Base-by-base conservation (phyloP, 208 protist species). In the Naegleria fowleri region DNA sequence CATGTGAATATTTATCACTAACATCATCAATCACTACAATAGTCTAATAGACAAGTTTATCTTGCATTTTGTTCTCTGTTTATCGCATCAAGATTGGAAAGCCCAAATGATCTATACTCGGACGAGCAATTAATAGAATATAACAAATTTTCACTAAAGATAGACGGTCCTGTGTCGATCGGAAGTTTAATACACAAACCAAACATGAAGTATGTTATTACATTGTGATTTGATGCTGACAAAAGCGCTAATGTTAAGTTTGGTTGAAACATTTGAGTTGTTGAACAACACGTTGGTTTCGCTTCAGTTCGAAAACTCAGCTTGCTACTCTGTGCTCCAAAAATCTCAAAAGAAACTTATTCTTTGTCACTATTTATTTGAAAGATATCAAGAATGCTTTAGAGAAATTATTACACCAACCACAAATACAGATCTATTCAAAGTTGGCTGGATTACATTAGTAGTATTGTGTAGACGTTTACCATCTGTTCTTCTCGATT, bases 331-430 rank as follows among this genome's bases (percentile, higher is more conserved):
- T 48, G 13, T 36, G n/a, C 22, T 87, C 2, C 19, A 87, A 87
- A 55, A 55, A 55, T 39, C 19, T 36, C 84, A 87, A 87, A 87
- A 87, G 40, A 48, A 52, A 55, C 19, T 87, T 33, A 25, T 87
- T 55, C 25, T 87, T 43, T 48, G 19, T 55, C n/a, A 48, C 36
- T 41, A 25, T 87, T 55, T 87, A n/a, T 87, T 40, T 87, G 25
- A 87, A 19, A 22, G 15, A 52, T 40, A 43, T 55, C 5, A 40
- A 5, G 13, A 87, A 43, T 87, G 22, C 29, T 87, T 55, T 55
- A 36, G 13, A 52, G 33, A 43, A 52, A 5, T 43, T 33, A 40
- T 87, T 6, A 36, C 67, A 36, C 16, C 16, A 7, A 79, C 19
- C 67, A 36, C n/a, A n/a, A 25, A 36, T 13, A 79, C 25, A 13